phyloP scores from a whole-genome alignment of 2,329 filamentous ascomycete genomes.

The Beauveria caledonica region DNA sequence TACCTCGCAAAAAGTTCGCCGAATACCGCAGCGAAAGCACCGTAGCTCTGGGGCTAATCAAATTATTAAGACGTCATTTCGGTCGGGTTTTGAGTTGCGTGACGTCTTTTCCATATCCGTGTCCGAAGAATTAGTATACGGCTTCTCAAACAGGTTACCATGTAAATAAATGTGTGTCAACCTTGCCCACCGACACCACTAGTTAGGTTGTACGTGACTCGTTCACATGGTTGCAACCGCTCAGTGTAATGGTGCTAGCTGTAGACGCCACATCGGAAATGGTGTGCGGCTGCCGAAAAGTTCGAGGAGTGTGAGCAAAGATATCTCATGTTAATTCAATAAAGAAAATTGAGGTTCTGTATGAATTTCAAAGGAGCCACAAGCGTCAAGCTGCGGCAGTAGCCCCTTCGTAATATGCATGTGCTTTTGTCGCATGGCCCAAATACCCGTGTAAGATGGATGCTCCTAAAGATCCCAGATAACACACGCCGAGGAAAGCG shows the following conservation, averaged over 20 bases:
- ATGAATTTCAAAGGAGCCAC: neutral
- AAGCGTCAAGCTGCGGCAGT: neutral
- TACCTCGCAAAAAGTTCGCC: neutral
- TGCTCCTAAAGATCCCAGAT: neutral
- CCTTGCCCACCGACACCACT: neutral
- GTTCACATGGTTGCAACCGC: slow-evolving; percentile 7
- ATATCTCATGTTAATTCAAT: neutral
- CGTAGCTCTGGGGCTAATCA: neutral
- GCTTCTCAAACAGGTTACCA: neutral
- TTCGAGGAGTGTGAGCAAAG: neutral
- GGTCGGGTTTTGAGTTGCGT: neutral
- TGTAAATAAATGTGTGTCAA: neutral
- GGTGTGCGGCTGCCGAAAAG: neutral
- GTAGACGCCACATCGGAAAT: neutral
- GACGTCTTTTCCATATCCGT: neutral
- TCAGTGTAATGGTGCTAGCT: neutral
- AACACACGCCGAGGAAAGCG: neutral
- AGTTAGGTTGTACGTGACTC: neutral
- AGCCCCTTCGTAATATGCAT: neutral
- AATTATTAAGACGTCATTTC: neutral
- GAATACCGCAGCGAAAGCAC: neutral
- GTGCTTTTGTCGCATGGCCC: neutral
- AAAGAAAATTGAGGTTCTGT: too few species aligned
- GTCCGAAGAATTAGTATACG: neutral
- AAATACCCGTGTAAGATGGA: neutral